A percentile compares a stretch with the other conserved stretches of the same genome.
Conservation (phyloP, 2,329 filamentous ascomycete genomes). For the Fusarium anthophilum region DNA sequence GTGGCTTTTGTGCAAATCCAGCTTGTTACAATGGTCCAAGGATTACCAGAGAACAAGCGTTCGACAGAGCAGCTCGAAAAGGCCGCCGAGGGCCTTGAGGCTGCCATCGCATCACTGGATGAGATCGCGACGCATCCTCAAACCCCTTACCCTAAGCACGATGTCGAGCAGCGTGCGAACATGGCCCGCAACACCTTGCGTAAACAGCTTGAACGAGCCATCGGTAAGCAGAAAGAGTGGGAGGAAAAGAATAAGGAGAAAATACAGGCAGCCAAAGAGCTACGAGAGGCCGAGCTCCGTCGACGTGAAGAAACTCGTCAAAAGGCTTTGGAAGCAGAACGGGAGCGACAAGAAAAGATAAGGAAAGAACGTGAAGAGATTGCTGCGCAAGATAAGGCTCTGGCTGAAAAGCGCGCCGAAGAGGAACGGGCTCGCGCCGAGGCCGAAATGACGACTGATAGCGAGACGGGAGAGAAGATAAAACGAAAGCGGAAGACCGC, state of each 20-base stretch:
- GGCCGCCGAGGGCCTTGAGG: constrained; percentile 81
- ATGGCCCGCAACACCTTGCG: constrained; percentile 97
- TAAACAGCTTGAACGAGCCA: constrained; percentile 86
- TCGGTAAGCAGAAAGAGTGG: constrained; percentile 87
- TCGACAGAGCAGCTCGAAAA: constrained; percentile 83
- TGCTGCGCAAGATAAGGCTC: constrained; percentile 75
- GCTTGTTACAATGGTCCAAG: constrained; percentile 82
- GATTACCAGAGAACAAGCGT: constrained; percentile 77
- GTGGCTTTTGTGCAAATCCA: constrained; percentile 98
- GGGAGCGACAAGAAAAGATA: constrained; percentile 81
- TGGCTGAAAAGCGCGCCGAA: constrained; percentile 70
- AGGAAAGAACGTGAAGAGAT: constrained; percentile 87
- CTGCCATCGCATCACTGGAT: constrained; percentile 79
- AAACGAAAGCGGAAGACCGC: constrained; percentile 77
- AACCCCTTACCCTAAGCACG: constrained; percentile 87
- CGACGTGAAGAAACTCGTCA: constrained; percentile 80
- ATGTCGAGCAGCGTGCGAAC: constrained; percentile 93
- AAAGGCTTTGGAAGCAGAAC: constrained; percentile 73
- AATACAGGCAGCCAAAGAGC: constrained; percentile 80
- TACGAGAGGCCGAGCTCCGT: constrained; percentile 81
- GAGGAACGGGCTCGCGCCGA: constrained; percentile 55
- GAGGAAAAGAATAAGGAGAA: constrained; percentile 93
- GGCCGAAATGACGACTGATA: constrained; percentile 83
- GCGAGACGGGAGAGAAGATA: constrained; percentile 82
- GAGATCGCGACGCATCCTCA: constrained; percentile 70